These are phyloP conservation scores for Sarcodon aspratus DNA, from an alignment of 768 basidiomycete genomes.

Conservation along the genomic window DNA sequence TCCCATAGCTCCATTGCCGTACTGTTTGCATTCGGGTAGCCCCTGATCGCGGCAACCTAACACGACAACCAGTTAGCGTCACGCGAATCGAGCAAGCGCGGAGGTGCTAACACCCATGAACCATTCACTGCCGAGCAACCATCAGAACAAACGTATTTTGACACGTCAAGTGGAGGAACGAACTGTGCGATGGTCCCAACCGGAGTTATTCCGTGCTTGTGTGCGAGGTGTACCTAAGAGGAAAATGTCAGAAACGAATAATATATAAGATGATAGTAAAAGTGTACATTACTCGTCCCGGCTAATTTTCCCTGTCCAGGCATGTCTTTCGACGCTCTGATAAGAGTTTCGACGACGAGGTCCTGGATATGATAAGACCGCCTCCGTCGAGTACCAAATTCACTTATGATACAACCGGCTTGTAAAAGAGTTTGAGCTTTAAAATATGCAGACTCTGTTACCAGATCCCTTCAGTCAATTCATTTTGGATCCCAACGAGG, in stretches of 20 bases:
- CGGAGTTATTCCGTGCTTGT: slow-evolving; percentile 50
- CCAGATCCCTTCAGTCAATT: neutral
- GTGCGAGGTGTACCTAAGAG: slow-evolving; percentile 72
- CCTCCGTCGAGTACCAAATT: slow-evolving; percentile 81
- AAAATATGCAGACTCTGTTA: slow-evolving; percentile 52
- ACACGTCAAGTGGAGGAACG: slow-evolving; percentile 15
- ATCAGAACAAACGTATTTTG: slow-evolving; percentile 4
- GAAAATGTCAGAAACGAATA: neutral
- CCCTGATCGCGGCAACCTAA: slow-evolving; percentile 73
- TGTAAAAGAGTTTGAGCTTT: slow-evolving; percentile 59
- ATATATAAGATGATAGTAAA: neutral
- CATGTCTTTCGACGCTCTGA: slow-evolving; percentile 48
- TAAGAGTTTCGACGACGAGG: slow-evolving; percentile 56
- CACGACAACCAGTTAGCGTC: neutral
- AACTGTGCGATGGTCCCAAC: slow-evolving; percentile 86
- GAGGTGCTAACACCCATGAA: slow-evolving; percentile 65
- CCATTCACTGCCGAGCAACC: slow-evolving; percentile 53
- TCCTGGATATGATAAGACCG: slow-evolving; percentile 70
- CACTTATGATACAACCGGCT: slow-evolving; percentile 63
- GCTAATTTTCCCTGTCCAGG: slow-evolving; percentile 41
- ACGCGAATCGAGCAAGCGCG: neutral
- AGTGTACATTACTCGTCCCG: slow-evolving; percentile 83
- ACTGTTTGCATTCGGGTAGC: slow-evolving; percentile 69
- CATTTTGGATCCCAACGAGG: neutral
- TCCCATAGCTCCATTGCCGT: slow-evolving; percentile 84